Evolutionary conservation across 257 asterid species (phyloP).

Genomic region (Scutellaria minor): DNA sequence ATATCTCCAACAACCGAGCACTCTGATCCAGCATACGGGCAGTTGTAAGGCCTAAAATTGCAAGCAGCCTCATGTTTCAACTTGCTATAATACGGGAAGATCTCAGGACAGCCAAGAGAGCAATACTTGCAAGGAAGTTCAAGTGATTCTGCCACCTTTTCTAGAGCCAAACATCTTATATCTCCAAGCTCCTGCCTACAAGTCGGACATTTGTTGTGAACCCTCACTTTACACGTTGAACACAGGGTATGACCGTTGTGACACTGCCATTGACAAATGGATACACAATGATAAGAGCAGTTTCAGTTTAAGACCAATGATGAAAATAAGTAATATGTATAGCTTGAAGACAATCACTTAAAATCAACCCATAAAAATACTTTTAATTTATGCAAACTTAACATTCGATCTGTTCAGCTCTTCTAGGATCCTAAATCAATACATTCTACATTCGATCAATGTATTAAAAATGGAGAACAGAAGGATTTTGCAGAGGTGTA

Average conservation of each 20-base stretch:
- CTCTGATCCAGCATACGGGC: slow-evolving; percentile 93
- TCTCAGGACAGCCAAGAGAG: slow-evolving; percentile 85
- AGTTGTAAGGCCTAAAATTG: slow-evolving; percentile 83
- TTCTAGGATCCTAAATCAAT: neutral
- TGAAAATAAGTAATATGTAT: neutral
- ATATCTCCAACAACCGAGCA: slow-evolving; percentile 82
- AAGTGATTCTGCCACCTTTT: slow-evolving; percentile 92
- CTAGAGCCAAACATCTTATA: slow-evolving; percentile 90
- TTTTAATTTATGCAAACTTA: no score
- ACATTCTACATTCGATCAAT: neutral
- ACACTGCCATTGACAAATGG: slow-evolving; percentile 52
- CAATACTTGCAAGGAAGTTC: slow-evolving; percentile 86
- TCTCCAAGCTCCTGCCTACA: slow-evolving; percentile 94
- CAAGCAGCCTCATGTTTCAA: slow-evolving; percentile 82
- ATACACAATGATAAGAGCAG: no score
- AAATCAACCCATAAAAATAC: no score
- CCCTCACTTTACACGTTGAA: slow-evolving; percentile 87
- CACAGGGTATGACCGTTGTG: slow-evolving; percentile 89
- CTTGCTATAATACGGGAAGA: slow-evolving; percentile 87
- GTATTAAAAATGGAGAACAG: no score
- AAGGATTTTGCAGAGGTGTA: no score
- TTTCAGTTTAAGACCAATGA: no score
- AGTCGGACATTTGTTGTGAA: slow-evolving; percentile 85
- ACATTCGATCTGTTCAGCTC: neutral
- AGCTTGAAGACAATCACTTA: no score